Conservation (phyloP, 176 grass and related monocot species). For the Bonia amplexicaulis region DNA sequence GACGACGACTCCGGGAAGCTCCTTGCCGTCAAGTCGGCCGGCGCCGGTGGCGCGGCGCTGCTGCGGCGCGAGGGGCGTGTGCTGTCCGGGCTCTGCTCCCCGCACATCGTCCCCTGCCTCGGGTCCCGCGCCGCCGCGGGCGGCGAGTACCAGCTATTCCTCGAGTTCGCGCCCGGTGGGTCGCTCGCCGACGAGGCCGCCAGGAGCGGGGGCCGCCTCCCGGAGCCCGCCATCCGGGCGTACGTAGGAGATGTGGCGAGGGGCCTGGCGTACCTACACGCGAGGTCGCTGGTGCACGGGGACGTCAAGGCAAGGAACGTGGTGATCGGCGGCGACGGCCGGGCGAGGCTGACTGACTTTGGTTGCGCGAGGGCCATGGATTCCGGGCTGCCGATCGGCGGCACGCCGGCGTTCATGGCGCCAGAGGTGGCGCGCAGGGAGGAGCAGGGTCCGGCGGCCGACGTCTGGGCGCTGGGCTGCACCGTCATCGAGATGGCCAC, state of each 20-base stretch:
- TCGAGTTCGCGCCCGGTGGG: slow-evolving; percentile 80
- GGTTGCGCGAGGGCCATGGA: slow-evolving; percentile 40
- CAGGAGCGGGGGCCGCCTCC: slow-evolving; percentile 26
- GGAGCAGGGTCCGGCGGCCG: slow-evolving; percentile 52
- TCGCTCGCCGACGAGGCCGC: slow-evolving; percentile 56
- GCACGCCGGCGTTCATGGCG: slow-evolving; percentile 89
- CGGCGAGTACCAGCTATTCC: slow-evolving; percentile 56
- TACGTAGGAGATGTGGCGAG: slow-evolving; percentile 44
- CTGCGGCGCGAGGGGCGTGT: slow-evolving; percentile 56
- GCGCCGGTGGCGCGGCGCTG: slow-evolving; percentile 26
- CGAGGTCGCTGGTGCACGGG: slow-evolving; percentile 47
- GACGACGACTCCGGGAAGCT: slow-evolving; percentile 39
- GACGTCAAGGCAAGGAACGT: slow-evolving; percentile 78
- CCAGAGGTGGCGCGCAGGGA: slow-evolving; percentile 81
- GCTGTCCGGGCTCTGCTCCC: slow-evolving; percentile 46
- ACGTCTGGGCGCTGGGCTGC: slow-evolving; percentile 89
- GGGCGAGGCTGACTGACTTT: slow-evolving; percentile 70
- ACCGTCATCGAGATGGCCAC: slow-evolving; percentile 79
- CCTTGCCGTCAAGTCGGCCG: slow-evolving; percentile 66
- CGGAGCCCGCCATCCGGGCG: slow-evolving; percentile 31
- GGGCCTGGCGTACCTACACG: slow-evolving; percentile 68
- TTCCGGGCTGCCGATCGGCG: slow-evolving; percentile 34
- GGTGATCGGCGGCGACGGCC: slow-evolving; percentile 52
- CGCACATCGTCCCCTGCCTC: slow-evolving; percentile 70
- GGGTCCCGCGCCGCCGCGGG: slow-evolving; percentile 26